Evolutionary conservation across 2,329 filamentous ascomycete genomes (phyloP), one percentile per base, ranked within the genome.

Genomic region (Fusarium concolor): DNA sequence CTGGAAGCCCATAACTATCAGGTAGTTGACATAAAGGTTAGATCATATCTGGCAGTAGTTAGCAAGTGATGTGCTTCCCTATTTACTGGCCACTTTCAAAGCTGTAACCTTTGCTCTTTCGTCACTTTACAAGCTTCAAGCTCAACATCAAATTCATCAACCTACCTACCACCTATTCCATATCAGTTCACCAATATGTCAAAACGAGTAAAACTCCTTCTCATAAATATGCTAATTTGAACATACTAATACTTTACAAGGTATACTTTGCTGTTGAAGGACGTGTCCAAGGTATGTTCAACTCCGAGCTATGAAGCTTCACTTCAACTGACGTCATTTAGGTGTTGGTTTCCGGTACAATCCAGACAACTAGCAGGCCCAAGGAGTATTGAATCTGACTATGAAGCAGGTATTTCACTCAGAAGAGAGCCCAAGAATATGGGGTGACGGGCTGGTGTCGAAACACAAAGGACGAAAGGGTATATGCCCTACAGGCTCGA

Each of bases 241-340:
- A 17, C 6, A n/a, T 42, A 7, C 44, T 73, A 26, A 73, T 20
- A 17, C 4, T 4, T n/a, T 22, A 1, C 7, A 47, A 90, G 87
- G 79, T 89, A 31, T 87, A 87, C 70, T 91, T 90, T 74, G 79
- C 86, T 17, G 90, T 89, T 59, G 88, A 92, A 71, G 90, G 90
- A 54, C 84, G 84, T 38, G 91, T 93, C 14, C 90, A 93, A 85
- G 90, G 90, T 89, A 79, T 64, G 80, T 69, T 52, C 10, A 38
- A 53, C 20, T 41, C n/a, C 10, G 10, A 11, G 17, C 10, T 20
- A 26, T 20, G 26, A 26, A 50, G 26, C 26, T 44, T 18, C 29
- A 29, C 31, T 37, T 39, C 11, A 56, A 65, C 72, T 79, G 72
- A 78, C 75, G 70, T 73, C 63, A 70, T 54, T 6, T 11, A 88